Base-by-base conservation (phyloP, 2,329 filamentous ascomycete species). In the Teratosphaeria zuluensis region DNA sequence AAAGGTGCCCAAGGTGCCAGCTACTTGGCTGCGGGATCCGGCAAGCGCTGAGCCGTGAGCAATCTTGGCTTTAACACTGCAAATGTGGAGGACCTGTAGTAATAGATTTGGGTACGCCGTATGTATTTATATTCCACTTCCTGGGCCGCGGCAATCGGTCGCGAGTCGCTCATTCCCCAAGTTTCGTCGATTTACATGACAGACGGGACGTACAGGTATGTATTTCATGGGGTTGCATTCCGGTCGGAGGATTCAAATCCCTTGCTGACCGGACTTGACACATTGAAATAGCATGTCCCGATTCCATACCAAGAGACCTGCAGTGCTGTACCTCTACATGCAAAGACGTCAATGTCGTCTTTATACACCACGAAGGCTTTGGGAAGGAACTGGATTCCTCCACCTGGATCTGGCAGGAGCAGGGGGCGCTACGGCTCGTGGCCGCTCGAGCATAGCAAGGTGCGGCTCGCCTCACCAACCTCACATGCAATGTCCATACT, bases 1-100 rank as follows among this genome's bases (percentile, higher is more conserved):
- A 2, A 73, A 75, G 61, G 76, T 80, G 12, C 78, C 78, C 1
- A 78, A 76, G 62, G 76, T 80, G 53, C 77, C 77, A 1, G 73
- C 76, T 52, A 73, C 74, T 4, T 79, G 75, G 62, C 62, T 77
- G 55, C 71, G 60, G 51, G 62, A 70, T 56, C 69, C 70, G 4
- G 65, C 67, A 59, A 72, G 69, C 55, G 69, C 68, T n/a, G 71
- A 73, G 59, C 67, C 64, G 16, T 71, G 59, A 64, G 28, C 12
- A 21, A 28, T 31, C 24, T 28, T 28, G 24, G 24, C 24, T 28
- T 4, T 28, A 28, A 28, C 24, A 2, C 24, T 28, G 42, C 6
- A 19, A n/a, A 19, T 21, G 6, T 8, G 42, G 16, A 48, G 42
- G 42, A 21, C 1, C 9, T 48, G 42, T 48, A 21, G n/a, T 21